Evolutionary conservation across 306 rosid genomes (phyloP).

Genomic region (Quercus rubra): DNA sequence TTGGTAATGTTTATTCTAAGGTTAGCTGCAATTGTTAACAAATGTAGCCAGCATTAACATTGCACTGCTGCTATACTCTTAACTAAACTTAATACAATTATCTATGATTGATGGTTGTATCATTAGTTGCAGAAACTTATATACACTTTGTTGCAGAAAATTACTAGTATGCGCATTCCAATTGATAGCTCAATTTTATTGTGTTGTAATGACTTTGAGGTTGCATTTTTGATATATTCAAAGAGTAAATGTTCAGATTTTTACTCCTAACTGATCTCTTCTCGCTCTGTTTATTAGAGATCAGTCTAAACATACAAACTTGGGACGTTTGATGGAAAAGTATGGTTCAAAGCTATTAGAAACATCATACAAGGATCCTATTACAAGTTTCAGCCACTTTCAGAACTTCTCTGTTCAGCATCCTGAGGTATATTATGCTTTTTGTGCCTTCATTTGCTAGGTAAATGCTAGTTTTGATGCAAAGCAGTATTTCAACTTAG

Average conservation of each 20-base stretch:
- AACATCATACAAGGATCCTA: slow-evolving; percentile 64
- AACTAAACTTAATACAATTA: neutral
- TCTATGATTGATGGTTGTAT: neutral
- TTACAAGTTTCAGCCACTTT: slow-evolving; percentile 58
- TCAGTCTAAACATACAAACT: slow-evolving; percentile 48
- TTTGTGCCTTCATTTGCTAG: neutral
- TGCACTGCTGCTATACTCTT: neutral
- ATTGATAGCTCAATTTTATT: neutral
- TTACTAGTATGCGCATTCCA: neutral
- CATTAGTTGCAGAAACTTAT: neutral
- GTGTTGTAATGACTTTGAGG: neutral
- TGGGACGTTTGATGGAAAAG: slow-evolving; percentile 67
- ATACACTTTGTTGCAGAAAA: too few relatives aligned
- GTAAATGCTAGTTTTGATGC: neutral
- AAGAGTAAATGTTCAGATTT: neutral
- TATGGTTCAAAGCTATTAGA: slow-evolving; percentile 63
- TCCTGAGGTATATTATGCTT: slow-evolving; percentile 47
- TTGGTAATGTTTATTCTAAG: neutral
- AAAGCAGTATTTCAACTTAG: neutral
- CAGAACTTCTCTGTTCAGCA: slow-evolving; percentile 56
- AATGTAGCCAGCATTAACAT: neutral
- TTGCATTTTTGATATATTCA: neutral
- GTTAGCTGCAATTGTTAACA: neutral
- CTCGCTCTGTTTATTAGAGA: slow-evolving; percentile 25
- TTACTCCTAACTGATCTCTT: neutral